Evolutionary conservation across 2,329 filamentous ascomycete species (phyloP), one percentile per base, ranked within the genome.

Genomic region (Xylaria sp.): DNA sequence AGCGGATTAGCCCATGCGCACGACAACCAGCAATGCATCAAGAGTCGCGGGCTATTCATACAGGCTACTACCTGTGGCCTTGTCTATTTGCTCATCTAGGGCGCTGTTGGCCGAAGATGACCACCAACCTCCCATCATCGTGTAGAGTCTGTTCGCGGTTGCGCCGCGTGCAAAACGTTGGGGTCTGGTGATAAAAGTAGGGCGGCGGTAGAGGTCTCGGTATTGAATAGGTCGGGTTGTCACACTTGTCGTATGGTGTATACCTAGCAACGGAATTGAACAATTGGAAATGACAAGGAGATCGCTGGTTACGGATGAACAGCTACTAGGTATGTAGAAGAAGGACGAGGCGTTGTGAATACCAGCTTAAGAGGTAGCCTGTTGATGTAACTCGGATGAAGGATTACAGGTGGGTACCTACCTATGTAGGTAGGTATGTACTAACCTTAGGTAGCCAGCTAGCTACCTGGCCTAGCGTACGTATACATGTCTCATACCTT

Each of bases 11-110:
- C 40, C 15, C 13, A n/a, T 17, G 28, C 38, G 20, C 31, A 38
- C 7, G 40, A 38, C 57, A 40, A 20, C 31, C 66, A 63, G 42
- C 40, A 65, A 51, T 17, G 3, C 4, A 23, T 53, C n/a, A 54
- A 5, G 15, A n/a, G 36, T 20, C 6, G 10, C 31, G 38, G 36
- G 36, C 42, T n/a, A 71, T 65, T 66, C 90, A 71, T 88, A 97
- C 92, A 99, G 86, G 81, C 94, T 98, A 79, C 93, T 97, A 73
- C 92, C 91, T 17, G 96, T 99, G 61, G 96, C 96, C 81, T 92
- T 93, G 80, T 97, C 95, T 77, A 99, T 92, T 87, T 98, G 96
- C 83, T 97, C 94, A 82, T 99, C 96, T 82, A 99, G 87, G 83
- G 94, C 93, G 78, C 91, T 93, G 81, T 93, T 93, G 82, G 90